phyloP scores from a whole-genome alignment of 768 basidiomycete genomes.

The Sarcodon sp. region DNA sequence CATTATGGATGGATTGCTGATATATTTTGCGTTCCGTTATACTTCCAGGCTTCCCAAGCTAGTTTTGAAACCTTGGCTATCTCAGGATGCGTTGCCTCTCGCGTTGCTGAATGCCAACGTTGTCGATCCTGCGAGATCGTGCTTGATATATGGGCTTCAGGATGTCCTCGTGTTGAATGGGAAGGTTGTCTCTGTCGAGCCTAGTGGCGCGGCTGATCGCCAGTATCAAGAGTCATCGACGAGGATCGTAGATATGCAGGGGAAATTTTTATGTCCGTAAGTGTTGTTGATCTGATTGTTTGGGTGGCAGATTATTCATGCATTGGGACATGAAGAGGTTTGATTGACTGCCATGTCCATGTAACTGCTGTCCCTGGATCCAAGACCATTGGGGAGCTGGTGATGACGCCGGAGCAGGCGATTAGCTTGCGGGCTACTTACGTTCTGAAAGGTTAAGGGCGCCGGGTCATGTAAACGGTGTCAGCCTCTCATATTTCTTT shows the following conservation, averaged over 20 bases:
- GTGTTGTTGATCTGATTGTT: conserved; percentile 2
- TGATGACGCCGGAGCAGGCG: conserved; percentile 17
- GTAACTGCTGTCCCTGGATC: conserved; percentile 27
- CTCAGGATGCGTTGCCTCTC: conserved; percentile 9
- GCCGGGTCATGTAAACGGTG: background rate
- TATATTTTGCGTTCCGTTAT: no score
- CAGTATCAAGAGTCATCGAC: background rate
- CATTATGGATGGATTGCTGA: no score
- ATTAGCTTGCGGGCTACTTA: conserved; percentile 23
- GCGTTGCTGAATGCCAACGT: conserved; percentile 20
- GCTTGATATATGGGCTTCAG: conserved; percentile 13
- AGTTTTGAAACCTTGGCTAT: conserved; percentile 23
- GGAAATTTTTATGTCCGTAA: conserved; percentile 25
- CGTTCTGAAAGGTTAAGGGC: conserved; percentile 18
- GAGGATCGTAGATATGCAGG: conserved; percentile 8
- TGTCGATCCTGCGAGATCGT: conserved; percentile 17
- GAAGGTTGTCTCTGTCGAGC: conserved; percentile 12
- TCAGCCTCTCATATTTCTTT: background rate
- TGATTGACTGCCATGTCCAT: conserved; percentile 34
- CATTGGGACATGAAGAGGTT: conserved; percentile 13
- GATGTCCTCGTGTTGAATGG: conserved; percentile 18
- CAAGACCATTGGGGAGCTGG: conserved; percentile 22
- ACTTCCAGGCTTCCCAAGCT: conserved; percentile 15
- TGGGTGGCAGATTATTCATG: no score
- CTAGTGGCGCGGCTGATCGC: conserved; percentile 1